Evolutionary conservation across 352 stramenopile genomes (phyloP).

Genomic region (Pythium catenulatum): DNA sequence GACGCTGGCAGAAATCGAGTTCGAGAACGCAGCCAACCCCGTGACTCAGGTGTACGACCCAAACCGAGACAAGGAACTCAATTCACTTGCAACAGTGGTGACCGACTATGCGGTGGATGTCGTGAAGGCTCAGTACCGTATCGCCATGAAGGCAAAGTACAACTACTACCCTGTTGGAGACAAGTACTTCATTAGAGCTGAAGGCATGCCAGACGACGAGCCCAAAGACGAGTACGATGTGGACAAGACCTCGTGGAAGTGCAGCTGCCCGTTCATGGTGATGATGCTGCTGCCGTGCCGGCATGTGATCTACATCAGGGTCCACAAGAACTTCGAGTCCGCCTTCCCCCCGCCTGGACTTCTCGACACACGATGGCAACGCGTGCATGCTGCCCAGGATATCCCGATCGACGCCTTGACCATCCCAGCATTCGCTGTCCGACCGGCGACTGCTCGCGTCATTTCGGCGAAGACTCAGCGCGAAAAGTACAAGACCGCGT

Average conservation of each 20-base stretch:
- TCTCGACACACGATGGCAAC: neutral
- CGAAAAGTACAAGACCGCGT: neutral
- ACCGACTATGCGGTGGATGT: conserved; percentile 45
- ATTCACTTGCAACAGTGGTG: conserved; percentile 3
- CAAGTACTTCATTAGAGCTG: conserved; percentile 22
- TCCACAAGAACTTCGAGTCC: neutral
- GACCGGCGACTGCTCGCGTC: neutral
- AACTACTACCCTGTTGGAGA: conserved; percentile 21
- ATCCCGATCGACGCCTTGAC: neutral
- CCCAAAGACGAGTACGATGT: conserved; percentile 31
- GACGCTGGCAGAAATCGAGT: conserved; percentile 19
- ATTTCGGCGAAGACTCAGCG: neutral
- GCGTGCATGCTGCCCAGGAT: neutral
- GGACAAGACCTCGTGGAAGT: conserved; percentile 39
- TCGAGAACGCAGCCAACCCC: conserved; percentile 17
- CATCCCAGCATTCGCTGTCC: neutral
- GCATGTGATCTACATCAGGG: conserved; percentile 39
- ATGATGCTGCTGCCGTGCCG: conserved; percentile 39
- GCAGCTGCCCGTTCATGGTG: conserved; percentile 50
- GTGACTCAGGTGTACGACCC: neutral
- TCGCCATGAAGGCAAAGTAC: conserved; percentile 26
- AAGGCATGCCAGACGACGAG: conserved; percentile 27
- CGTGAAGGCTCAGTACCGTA: conserved; percentile 38
- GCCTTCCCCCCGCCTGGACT: neutral
- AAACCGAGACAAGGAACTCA: conserved; percentile 39